Evolutionary conservation across 1,139 yeast genomes (phyloP), one percentile per base, ranked within the genome.

Genomic region (Lodderomyces margitis): DNA sequence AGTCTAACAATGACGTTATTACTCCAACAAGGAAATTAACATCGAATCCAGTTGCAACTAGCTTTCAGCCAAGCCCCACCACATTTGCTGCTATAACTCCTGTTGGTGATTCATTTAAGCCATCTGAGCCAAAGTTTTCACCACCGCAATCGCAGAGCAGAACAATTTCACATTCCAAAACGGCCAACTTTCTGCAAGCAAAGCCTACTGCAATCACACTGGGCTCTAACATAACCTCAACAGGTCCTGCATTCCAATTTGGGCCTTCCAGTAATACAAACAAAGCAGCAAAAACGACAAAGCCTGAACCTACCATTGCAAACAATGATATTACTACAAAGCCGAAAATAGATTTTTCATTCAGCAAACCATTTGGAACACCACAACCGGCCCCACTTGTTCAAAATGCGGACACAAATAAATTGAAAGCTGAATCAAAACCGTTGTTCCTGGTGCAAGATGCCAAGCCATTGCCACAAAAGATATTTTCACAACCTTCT

Each of bases 311-410:
- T 12, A 11, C 16, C 28, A 5, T 12, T 38, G 4, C 23, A 16
- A 28, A 30, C 17, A 25, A 25, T 24, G 11, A 4, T 4, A 15
- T 2, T 9, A 9, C 10, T 4, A 10, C 24, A 15, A 16, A 37
- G 17, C 35, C 39, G 21, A 41, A 34, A 19, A 11, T 43, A 25
- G 39, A 41, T 28, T 44, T 44, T 24, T 38, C 44, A 19, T 44
- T 42, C 28, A 6, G 20, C 6, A 42, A 41, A 19, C 35, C 44
- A 6, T 20, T 20, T 11, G 30, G 27, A 20, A 24, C 14, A n/a
- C 8, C 10, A 10, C 6, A 20, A 3, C 5, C 11, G 3, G 11
- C 10, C 12, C 5, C 7, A 15, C 32, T 11, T 7, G 5, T n/a
- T 4, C 27, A 11, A 4, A 24, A 8, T 9, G 27, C 9, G 14